Evolutionary conservation across 2,329 filamentous ascomycete genomes (phyloP), one percentile per base, ranked within the genome.

Genomic region (Colletotrichum simmondsii): DNA sequence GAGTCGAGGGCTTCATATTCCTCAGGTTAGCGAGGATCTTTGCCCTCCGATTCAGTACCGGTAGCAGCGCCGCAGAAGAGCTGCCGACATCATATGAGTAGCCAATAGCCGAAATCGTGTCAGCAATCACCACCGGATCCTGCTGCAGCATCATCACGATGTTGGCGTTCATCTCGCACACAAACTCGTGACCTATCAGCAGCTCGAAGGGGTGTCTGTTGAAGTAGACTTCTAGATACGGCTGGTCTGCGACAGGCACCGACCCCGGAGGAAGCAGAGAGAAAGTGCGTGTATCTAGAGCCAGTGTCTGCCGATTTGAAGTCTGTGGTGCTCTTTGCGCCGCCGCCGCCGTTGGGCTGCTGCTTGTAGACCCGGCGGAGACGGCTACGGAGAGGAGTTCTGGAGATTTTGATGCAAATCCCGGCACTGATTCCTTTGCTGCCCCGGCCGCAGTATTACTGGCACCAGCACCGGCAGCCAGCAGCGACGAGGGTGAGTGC

Each of bases 91-190:
- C 64, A 65, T 81, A 81, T 12, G 75, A 74, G 53, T 79, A 76
- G 0, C 80, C 80, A 52, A 81, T 79, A 10, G 78, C 79, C 26
- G 76, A 80, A 12, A 81, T 69, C 1, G 77, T 72, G 49, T 81
- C 79, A 8, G 75, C 75, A n/a, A 80, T 75, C 8, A 76, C 76
- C 14, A 74, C 72, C 10, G 79, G 79, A 52, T 78, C 78, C 10
- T 76, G 71, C 56, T 81, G 78, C 24, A 81, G 75, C 19, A 81
- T 75, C 66, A 77, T 65, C 16, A 81, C 58, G 2, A 80, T 78
- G 63, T 76, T 76, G 19, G 78, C 75, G 58, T 81, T 81, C 80
- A 80, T 80, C 74, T 81, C 79, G 32, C 77, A 62, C 26, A 80
- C 75, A 53, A 81, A 81, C 54, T 81, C 79, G 5, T 72, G 56